Evolutionary conservation across 2,329 filamentous ascomycete species (phyloP).

Genomic region (Botrytis aclada): DNA sequence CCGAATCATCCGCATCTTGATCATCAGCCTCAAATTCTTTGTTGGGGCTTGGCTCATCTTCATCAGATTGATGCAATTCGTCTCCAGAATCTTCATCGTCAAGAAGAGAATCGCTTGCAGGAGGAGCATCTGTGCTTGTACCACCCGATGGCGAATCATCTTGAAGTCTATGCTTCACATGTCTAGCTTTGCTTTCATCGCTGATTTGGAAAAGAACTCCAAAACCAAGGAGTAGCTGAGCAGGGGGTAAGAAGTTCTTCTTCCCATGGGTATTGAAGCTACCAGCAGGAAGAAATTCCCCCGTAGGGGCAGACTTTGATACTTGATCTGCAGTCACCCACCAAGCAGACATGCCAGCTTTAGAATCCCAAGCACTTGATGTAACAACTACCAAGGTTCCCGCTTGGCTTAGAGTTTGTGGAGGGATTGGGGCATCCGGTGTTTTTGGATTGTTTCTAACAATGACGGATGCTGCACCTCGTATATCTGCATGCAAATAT

Average conservation of each 20-base stretch:
- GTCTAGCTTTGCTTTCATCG: constrained; percentile 77
- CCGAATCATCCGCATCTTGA: constrained; percentile 27
- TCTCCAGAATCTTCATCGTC: constrained; percentile 20
- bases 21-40: constrained; percentile 24
- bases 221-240: constrained; percentile 83
- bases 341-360: constrained; percentile 92
- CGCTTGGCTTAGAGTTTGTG: constrained; percentile 86
- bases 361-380: constrained; percentile 92
- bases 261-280: constrained; percentile 78
- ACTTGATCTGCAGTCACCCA: constrained; percentile 93
- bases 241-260: constrained; percentile 88
- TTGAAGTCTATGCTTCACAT: constrained; percentile 70
- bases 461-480: constrained; percentile 79
- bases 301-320: constrained; percentile 75
- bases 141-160: constrained; percentile 31
- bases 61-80: constrained; percentile 28
- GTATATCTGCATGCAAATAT: constrained; percentile 86
- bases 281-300: constrained; percentile 76
- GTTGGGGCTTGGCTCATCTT: constrained; percentile 26
- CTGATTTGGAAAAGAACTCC: constrained; percentile 85
- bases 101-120: not conserved
- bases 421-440: constrained; percentile 82
- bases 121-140: not conserved
- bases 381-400: constrained; percentile 80
- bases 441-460: constrained; percentile 82